phyloP scores from a whole-genome alignment of 2,329 filamentous ascomycete species.

The Drechslerella dactyloides region DNA sequence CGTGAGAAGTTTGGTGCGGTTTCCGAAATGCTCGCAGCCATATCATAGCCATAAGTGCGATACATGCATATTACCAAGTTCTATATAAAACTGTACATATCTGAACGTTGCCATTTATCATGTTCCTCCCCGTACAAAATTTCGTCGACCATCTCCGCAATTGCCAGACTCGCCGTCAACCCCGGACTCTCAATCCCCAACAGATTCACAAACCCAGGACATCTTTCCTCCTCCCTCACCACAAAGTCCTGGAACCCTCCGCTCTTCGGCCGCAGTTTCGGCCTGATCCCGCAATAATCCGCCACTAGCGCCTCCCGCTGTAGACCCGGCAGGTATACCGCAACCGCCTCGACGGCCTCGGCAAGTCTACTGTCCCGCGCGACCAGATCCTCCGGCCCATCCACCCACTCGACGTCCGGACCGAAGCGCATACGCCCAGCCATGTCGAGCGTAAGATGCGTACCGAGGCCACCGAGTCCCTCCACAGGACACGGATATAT shows the following conservation, averaged over 20 bases:
- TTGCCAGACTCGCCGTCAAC: constrained; percentile 51
- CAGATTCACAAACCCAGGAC: constrained; percentile 83
- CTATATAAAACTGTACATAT: constrained; percentile 9
- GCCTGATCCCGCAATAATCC: constrained; percentile 90
- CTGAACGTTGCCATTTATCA: too few species aligned
- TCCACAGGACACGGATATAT: constrained; percentile 87
- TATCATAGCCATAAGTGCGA: constrained; percentile 8
- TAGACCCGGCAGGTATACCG: constrained; percentile 76
- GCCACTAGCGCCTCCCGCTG: constrained; percentile 70
- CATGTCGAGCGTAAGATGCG: constrained; percentile 91
- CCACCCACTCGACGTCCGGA: constrained; percentile 93
- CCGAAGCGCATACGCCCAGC: constrained; percentile 85
- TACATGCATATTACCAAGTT: too few species aligned
- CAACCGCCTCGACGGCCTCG: constrained; percentile 75
- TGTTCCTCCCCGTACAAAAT: constrained; percentile 52
- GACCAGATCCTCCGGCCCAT: constrained; percentile 71
- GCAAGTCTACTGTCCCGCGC: constrained; percentile 70
- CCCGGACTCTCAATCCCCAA: constrained; percentile 67
- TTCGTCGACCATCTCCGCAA: constrained; percentile 51
- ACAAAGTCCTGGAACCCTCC: constrained; percentile 81
- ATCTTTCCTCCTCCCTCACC: constrained; percentile 74
- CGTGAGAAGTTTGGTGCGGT: constrained; percentile 68
- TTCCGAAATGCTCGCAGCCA: constrained; percentile 54
- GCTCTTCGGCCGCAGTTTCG: constrained; percentile 72
- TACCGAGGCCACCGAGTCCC: constrained; percentile 83